Conservation (phyloP, 768 basidiomycete genomes). For the Suillus discolor region DNA sequence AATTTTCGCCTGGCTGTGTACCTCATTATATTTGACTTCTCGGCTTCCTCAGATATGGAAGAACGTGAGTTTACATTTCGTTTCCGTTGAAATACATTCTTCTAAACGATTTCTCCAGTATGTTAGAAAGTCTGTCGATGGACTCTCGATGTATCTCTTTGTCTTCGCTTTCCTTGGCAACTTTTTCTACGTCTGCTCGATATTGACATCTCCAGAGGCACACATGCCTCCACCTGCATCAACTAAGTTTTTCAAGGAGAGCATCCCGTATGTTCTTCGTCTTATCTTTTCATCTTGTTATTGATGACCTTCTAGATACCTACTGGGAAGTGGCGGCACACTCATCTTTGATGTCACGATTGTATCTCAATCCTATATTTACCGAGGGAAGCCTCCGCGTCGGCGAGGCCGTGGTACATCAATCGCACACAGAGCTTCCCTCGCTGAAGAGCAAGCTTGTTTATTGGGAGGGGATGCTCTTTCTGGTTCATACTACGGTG, state of each 20-base stretch:
- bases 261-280: constrained; percentile 69
- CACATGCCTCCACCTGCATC: constrained; percentile 60
- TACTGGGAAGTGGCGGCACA: constrained; percentile 92
- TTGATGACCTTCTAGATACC: constrained; percentile 54
- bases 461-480: constrained; percentile 46
- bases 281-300: constrained; percentile 4
- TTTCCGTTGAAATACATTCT: constrained; percentile 3
- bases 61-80: constrained; percentile 65
- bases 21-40: constrained; percentile 89
- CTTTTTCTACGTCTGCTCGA: constrained; percentile 88
- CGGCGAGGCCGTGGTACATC: constrained; percentile 31
- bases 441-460: constrained; percentile 52
- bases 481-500: constrained; percentile 32
- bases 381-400: constrained; percentile 54
- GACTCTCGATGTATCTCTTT: constrained; percentile 93
- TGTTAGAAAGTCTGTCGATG: constrained; percentile 90
- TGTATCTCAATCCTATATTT: constrained; percentile 81
- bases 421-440: constrained; percentile 25
- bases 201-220: constrained; percentile 74
- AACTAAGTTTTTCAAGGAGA: constrained; percentile 72
- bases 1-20: constrained; percentile 93
- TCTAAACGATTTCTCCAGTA: constrained; percentile 49
- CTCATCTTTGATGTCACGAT: constrained; percentile 93
- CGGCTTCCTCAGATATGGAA: constrained; percentile 99
- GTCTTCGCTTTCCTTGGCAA: constrained; percentile 94